A percentile compares a stretch with the other conserved stretches of the same genome.
Evolutionary conservation across 192 early-diverging fungal genomes (phyloP).

Genomic region (Dimargaris cristalligena): DNA sequence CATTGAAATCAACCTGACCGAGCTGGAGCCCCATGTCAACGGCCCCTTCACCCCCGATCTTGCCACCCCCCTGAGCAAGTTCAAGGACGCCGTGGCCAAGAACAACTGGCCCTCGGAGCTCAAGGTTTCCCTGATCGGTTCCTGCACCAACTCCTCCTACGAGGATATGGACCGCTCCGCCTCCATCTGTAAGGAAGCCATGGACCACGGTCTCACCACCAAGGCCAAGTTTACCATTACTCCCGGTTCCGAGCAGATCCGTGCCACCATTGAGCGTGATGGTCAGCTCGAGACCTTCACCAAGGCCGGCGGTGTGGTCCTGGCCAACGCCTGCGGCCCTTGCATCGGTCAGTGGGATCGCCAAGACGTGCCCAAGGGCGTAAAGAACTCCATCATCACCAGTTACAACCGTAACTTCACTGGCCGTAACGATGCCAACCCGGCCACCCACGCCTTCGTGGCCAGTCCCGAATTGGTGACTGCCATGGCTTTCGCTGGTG

Average conservation of each 20-base stretch:
- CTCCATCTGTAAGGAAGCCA: constrained; percentile 69
- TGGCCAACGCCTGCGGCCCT: constrained; percentile 96
- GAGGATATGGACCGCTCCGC: constrained; percentile 94
- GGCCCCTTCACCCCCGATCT: constrained; percentile 94
- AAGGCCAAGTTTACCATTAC: constrained; percentile 81
- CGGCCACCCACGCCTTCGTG: constrained; percentile 90
- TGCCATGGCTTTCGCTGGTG: constrained; percentile 87
- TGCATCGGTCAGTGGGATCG: constrained; percentile 99
- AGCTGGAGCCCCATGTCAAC: constrained; percentile 92
- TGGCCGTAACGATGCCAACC: constrained; percentile 97
- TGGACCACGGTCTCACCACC: constrained; percentile 59
- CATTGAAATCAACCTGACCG: constrained; percentile 85
- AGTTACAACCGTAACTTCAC: constrained; percentile 99
- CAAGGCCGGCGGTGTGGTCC: constrained; percentile 66
- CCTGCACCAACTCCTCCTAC: constrained; percentile 97
- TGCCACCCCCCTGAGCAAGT: constrained; percentile 83
- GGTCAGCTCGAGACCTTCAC: constrained; percentile 63
- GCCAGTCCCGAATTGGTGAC: constrained; percentile 90
- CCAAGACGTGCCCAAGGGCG: constrained; percentile 88
- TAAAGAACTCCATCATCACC: constrained; percentile 94
- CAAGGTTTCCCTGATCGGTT: constrained; percentile 85
- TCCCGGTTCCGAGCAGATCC: constrained; percentile 94
- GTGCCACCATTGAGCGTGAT: constrained; percentile 88
- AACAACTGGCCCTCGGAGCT: constrained; percentile 83
- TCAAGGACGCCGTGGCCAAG: constrained; percentile 69